phyloP scores from a whole-genome alignment of 2,329 filamentous ascomycete genomes.

The Pezicula neosporulosa region DNA sequence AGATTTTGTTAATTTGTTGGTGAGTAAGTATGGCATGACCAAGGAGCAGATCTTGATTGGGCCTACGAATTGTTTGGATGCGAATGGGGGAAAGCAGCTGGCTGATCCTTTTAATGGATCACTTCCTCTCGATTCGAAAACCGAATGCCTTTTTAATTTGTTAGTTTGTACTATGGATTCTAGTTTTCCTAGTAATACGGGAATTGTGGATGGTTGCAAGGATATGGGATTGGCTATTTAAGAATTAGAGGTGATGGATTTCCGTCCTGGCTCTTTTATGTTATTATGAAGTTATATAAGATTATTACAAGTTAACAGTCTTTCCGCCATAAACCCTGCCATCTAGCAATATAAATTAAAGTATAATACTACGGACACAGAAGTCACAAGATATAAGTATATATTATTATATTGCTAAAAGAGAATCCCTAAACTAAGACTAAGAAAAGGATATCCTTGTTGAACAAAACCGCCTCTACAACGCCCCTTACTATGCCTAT shows the following conservation, averaged over 20 bases:
- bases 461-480: too few relatives aligned
- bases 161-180: neutral
- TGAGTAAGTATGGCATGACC: neutral
- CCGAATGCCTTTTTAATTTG: slow-evolving; percentile 3
- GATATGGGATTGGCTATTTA: neutral
- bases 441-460: too few relatives aligned
- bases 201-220: neutral
- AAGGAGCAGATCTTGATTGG: neutral
- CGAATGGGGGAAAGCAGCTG: neutral
- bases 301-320: too few relatives aligned
- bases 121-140: neutral
- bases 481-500: too few relatives aligned
- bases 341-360: too few relatives aligned
- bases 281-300: too few relatives aligned
- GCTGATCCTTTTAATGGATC: neutral
- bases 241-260: neutral
- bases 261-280: too few relatives aligned
- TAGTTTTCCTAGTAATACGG: neutral
- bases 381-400: too few relatives aligned
- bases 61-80: neutral
- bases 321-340: too few relatives aligned
- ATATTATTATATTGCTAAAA: too few relatives aligned
- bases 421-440: too few relatives aligned
- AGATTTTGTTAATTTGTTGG: neutral
- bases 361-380: too few relatives aligned